These are phyloP conservation scores for Juncus inflexus DNA, from an alignment of 176 grass and related monocot genomes.

Conservation along the genomic window DNA sequence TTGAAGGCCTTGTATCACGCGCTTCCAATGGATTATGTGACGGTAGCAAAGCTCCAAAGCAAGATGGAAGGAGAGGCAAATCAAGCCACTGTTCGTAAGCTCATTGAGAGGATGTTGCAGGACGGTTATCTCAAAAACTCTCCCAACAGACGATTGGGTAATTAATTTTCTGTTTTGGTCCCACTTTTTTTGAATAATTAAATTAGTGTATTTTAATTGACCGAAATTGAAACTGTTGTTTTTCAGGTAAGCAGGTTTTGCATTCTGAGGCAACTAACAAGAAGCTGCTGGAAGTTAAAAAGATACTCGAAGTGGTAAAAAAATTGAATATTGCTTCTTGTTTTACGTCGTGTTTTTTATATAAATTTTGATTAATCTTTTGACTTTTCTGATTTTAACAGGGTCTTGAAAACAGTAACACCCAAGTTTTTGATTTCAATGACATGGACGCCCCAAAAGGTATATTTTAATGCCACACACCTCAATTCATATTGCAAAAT, in stretches of 20 bases:
- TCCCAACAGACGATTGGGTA: constrained; percentile 81
- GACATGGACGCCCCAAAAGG: constrained; percentile 31
- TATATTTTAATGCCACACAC: neutral
- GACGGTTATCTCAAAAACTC: constrained; percentile 87
- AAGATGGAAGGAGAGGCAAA: constrained; percentile 77
- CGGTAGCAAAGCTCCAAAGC: constrained; percentile 74
- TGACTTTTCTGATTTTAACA: constrained; percentile 21
- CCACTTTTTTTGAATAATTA: neutral
- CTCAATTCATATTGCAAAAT: neutral
- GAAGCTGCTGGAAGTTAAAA: constrained; percentile 77
- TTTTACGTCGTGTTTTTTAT: neutral
- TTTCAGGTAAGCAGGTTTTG: constrained; percentile 74
- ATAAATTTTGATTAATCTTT: neutral
- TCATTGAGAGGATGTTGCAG: constrained; percentile 92
- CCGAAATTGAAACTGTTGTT: constrained; percentile 14
- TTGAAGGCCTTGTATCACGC: constrained; percentile 72
- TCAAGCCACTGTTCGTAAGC: constrained; percentile 59
- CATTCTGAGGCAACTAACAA: constrained; percentile 79
- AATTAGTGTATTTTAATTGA: constrained; percentile 9
- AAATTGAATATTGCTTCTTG: constrained; percentile 28
- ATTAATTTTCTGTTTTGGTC: constrained; percentile 21
- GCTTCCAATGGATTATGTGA: constrained; percentile 92
- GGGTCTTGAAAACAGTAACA: constrained; percentile 41
- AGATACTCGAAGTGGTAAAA: constrained; percentile 42
- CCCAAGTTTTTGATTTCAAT: constrained; percentile 46